phyloP scores from a whole-genome alignment of 345 rosid species.

The Gossypium longicalyx region DNA sequence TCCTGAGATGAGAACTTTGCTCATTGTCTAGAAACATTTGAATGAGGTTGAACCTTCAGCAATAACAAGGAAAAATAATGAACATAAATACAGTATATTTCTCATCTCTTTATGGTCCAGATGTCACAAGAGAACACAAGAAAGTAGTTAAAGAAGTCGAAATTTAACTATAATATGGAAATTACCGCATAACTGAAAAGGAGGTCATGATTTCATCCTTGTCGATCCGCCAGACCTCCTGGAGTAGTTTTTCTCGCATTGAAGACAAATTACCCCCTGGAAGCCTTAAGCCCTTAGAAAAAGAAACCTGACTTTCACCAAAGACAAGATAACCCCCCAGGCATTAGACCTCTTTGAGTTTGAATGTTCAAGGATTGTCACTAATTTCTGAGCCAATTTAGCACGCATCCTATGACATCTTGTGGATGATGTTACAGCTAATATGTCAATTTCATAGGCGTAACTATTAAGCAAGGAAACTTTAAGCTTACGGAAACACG shows the following conservation, averaged over 20 bases:
- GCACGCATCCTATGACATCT: not conserved
- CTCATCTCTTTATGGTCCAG: slow-evolving; percentile 6
- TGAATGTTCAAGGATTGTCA: slow-evolving; percentile 12
- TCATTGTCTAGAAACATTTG: slow-evolving; percentile 67
- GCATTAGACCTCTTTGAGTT: slow-evolving; percentile 16
- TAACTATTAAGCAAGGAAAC: slow-evolving; percentile 1
- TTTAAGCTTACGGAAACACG: slow-evolving; percentile 73
- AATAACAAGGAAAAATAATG: slow-evolving; percentile 18
- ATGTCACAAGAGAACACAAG: slow-evolving; percentile 10
- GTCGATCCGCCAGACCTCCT: slow-evolving; percentile 71
- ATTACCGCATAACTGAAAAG: slow-evolving; percentile 85
- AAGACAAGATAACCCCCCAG: slow-evolving; percentile 18
- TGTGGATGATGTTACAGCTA: slow-evolving; percentile 1
- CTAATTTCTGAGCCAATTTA: not conserved
- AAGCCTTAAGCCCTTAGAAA: slow-evolving; percentile 72
- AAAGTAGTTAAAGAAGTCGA: not conserved
- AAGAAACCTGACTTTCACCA: slow-evolving; percentile 57
- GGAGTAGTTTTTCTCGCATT: slow-evolving; percentile 43
- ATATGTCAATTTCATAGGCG: slow-evolving; percentile 2
- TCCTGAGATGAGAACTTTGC: slow-evolving; percentile 68
- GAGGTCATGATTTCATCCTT: slow-evolving; percentile 81
- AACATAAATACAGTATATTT: slow-evolving; percentile 1
- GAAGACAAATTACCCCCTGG: slow-evolving; percentile 55
- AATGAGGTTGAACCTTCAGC: slow-evolving; percentile 79
- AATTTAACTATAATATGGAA: slow-evolving; percentile 13